phyloP scores from a whole-genome alignment of 1,284 basidiomycete species.

The Hemileia vastatrix region DNA sequence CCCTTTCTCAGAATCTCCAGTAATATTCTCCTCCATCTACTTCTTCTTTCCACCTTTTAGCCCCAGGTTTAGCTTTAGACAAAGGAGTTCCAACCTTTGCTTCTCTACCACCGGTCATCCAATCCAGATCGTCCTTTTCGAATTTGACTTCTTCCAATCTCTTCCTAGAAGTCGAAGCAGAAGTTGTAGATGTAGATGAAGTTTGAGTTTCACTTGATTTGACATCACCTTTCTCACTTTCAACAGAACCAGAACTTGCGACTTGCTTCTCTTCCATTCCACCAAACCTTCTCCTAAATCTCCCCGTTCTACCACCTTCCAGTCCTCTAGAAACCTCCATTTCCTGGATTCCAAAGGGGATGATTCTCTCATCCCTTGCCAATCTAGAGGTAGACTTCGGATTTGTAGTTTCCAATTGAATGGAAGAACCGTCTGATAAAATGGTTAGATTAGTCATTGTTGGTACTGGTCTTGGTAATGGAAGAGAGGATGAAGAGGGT shows the following conservation, averaged over 20 bases:
- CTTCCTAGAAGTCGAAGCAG: neutral
- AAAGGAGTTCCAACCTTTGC: conserved; percentile 34
- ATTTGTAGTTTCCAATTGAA: conserved; percentile 38
- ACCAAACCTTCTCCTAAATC: conserved; percentile 39
- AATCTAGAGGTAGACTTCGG: conserved; percentile 33
- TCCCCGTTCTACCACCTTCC: conserved; percentile 38
- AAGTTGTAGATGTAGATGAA: neutral
- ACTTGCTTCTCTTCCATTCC: conserved; percentile 24
- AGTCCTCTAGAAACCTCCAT: conserved; percentile 25
- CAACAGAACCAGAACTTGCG: conserved; percentile 12
- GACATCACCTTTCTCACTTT: conserved; percentile 10
- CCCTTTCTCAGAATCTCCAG: too few relatives aligned
- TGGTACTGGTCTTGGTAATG: conserved; percentile 37
- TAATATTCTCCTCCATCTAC: neutral
- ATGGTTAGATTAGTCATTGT: conserved; percentile 35
- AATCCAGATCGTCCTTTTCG: conserved; percentile 38
- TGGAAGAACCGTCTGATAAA: conserved; percentile 41
- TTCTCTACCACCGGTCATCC: conserved; percentile 43
- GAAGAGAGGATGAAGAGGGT: conserved; percentile 2
- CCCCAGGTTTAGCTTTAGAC: conserved; percentile 30
- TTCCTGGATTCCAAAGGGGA: conserved; percentile 41
- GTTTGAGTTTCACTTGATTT: neutral
- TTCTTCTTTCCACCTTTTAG: conserved; percentile 34
- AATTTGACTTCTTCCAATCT: conserved; percentile 29
- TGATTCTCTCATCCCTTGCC: conserved; percentile 40